A percentile compares a stretch with the other conserved stretches of the same genome.
These are phyloP conservation scores for Aspergillus fructus DNA, from an alignment of 2,329 filamentous ascomycete genomes.

Conservation along the genomic window DNA sequence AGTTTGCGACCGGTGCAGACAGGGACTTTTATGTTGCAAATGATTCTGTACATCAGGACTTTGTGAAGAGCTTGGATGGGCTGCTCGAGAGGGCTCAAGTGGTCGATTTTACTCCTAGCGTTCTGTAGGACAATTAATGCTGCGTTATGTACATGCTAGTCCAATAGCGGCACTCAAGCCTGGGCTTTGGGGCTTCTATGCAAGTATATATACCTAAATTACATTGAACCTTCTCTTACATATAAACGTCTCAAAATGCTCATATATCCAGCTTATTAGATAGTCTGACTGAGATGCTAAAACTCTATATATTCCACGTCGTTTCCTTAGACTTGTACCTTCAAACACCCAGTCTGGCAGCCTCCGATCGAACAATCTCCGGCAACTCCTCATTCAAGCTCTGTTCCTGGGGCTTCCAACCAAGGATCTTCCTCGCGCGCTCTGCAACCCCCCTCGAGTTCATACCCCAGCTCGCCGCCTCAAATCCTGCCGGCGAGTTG, in stretches of 20 bases:
- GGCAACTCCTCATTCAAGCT: conserved; percentile 56
- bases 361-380: conserved; percentile 49
- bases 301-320: too few relatives aligned
- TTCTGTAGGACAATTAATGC: background rate
- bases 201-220: too few relatives aligned
- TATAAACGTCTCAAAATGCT: too few relatives aligned
- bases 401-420: conserved; percentile 56
- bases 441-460: conserved; percentile 59
- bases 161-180: too few relatives aligned
- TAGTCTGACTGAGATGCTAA: too few relatives aligned
- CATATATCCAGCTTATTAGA: too few relatives aligned
- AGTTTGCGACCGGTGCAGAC: conserved; percentile 64
- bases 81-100: conserved; percentile 35
- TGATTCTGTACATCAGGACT: conserved; percentile 63
- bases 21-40: conserved; percentile 65
- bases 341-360: background rate
- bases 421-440: conserved; percentile 56
- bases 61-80: conserved; percentile 47
- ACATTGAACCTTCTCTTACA: too few relatives aligned
- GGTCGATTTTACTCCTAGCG: conserved; percentile 29
- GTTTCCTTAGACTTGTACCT: too few relatives aligned
- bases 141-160: too few relatives aligned
- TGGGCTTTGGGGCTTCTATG: too few relatives aligned
- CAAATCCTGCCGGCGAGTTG: conserved; percentile 43
- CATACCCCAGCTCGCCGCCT: conserved; percentile 57